Base-by-base conservation (phyloP, 176 grass and related monocot species). In the Poa annua region DNA sequence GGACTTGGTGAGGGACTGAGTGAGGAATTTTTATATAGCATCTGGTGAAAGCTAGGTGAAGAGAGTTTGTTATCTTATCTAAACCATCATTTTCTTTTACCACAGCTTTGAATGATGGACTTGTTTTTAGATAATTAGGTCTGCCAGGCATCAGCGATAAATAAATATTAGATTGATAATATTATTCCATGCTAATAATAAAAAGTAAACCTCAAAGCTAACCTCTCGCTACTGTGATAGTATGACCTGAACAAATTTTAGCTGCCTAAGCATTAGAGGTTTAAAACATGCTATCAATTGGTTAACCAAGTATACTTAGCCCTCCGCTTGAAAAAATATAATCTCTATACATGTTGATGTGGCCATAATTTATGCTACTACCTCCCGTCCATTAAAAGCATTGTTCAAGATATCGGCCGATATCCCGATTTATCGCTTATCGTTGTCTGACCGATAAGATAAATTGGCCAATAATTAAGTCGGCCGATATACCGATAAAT, bases 21-120 rank as follows among this genome's bases (percentile, higher is more conserved):
- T 53, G 76, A 86, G 74, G 54, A 63, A 63, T 63, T 44, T 44
- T 16, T 49, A 49, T 51, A 65, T n/a, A n/a, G n/a, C n/a, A 42
- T 88, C 80, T 32, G 75, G 42, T 86, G 88, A 81, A 86, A 85
- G 81, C 49, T 48, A 12, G 25, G 25, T 32, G 25, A 63, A 32
- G 25, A 32, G 11, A 61, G 12, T 63, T 63, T 63, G 26, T 33
- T 6, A 79, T 78, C 64, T 47, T 69, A 68, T 66, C 82, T 12
- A 15, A 68, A n/a, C 0, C 7, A 66, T 19, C 57, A 24, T 26
- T 61, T 26, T 53, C 19, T 20, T 61, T 24, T 61, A 61, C 57
- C 57, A 11, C 57, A 61, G 10, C 6, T 61, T 4, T 59, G 1
- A 21, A 56, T 21, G 1, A 52, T 52, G 0, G 44, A 0, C 42